A percentile compares a stretch with the other conserved stretches of the same genome.
phyloP scores from a whole-genome alignment of 164 flowering plant species.

The Santalum album region DNA sequence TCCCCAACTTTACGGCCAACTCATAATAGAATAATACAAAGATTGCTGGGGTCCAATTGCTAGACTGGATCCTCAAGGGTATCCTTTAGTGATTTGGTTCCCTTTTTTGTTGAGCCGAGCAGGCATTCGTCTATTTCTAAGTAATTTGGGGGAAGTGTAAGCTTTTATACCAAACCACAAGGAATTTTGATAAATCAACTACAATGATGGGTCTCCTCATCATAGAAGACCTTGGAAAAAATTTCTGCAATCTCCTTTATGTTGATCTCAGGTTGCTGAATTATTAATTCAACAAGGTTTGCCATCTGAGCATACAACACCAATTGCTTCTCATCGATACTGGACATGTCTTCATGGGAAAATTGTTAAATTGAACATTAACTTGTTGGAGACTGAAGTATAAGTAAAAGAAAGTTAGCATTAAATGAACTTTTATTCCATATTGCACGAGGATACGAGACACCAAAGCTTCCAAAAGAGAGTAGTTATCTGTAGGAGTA shows the following conservation, averaged over 20 bases:
- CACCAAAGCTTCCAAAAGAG: constrained; percentile 69
- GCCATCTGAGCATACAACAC: constrained; percentile 96
- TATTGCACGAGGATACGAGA: constrained; percentile 67
- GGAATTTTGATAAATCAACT: neutral
- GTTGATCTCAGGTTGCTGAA: constrained; percentile 53
- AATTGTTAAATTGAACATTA: constrained; percentile 22
- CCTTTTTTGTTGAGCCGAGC: too few relatives aligned
- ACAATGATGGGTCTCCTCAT: neutral
- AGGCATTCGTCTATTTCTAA: too few relatives aligned
- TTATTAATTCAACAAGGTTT: constrained; percentile 72
- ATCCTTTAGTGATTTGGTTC: too few relatives aligned
- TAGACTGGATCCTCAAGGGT: too few relatives aligned
- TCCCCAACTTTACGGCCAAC: too few relatives aligned
- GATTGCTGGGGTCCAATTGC: too few relatives aligned
- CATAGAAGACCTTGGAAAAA: constrained; percentile 74
- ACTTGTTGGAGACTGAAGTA: neutral
- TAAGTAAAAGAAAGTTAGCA: neutral
- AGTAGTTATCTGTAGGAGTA: constrained; percentile 58
- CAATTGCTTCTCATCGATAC: constrained; percentile 66
- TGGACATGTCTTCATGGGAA: constrained; percentile 56
- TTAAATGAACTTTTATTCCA: constrained; percentile 8
- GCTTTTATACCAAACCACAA: too few relatives aligned
- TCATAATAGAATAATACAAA: too few relatives aligned
- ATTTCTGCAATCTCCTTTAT: constrained; percentile 80
- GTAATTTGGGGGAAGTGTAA: too few relatives aligned